phyloP scores from a whole-genome alignment of 1,139 yeast genomes.

The Saccharomyces hybrid region DNA sequence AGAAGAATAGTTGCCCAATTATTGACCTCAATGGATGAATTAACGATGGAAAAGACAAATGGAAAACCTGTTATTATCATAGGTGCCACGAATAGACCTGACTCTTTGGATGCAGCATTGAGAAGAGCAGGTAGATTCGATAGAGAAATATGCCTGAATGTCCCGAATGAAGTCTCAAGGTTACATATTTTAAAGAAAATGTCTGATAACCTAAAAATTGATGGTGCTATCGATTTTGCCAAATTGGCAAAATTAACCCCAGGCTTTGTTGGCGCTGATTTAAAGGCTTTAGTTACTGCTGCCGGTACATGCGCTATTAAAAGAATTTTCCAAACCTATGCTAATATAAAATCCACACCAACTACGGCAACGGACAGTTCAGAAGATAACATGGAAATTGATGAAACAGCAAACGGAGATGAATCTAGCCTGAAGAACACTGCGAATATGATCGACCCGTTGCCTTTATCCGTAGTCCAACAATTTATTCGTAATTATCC shows the following conservation, averaged over 20 bases:
- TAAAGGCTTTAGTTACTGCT: constrained; percentile 87
- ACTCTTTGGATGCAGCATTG: constrained; percentile 89
- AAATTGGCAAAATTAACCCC: constrained; percentile 88
- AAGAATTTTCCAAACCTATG: constrained; percentile 56
- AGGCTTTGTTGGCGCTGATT: constrained; percentile 96
- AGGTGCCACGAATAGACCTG: constrained; percentile 97
- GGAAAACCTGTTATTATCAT: constrained; percentile 93
- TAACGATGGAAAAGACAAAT: constrained; percentile 76
- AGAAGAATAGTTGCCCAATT: constrained; percentile 93
- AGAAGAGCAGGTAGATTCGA: constrained; percentile 97
- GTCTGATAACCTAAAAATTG: constrained; percentile 57
- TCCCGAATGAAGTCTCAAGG: constrained; percentile 83
- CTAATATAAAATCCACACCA: constrained; percentile 7
- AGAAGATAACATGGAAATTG: background rate
- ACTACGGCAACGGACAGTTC: background rate
- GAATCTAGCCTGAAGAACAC: constrained; percentile 24
- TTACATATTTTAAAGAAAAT: constrained; percentile 67
- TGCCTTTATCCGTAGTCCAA: constrained; percentile 56
- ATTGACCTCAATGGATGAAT: constrained; percentile 87
- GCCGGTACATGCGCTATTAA: constrained; percentile 94
- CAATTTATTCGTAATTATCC: constrained; percentile 69
- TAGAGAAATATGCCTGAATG: constrained; percentile 85
- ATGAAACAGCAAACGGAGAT: constrained; percentile 7
- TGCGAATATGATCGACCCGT: constrained; percentile 29
- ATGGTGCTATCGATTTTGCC: constrained; percentile 62